Evolutionary conservation across 805 yeast species (phyloP), one percentile per base, ranked within the genome.

Genomic region (Starmerella bacillaris): DNA sequence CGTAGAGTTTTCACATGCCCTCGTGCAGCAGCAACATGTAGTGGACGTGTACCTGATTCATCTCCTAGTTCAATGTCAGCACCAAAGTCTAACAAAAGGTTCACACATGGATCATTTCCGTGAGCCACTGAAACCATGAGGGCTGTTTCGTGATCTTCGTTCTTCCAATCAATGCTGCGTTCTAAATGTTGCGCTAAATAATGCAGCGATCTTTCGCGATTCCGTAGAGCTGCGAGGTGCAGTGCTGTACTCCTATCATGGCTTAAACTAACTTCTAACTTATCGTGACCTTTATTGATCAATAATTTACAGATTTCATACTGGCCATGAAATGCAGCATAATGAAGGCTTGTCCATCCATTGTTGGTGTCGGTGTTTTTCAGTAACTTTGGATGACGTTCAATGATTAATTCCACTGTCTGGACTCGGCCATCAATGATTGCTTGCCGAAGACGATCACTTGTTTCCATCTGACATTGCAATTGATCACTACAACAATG

Each of bases 311-410:
- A 75, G 11, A 78, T 64, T 36, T 75, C 64, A 46, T 73, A 74
- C 41, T 74, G 65, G 29, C 92, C 89, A 48, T 75, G 58, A 47
- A 51, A 75, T 3, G 86, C 72, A 0, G 92, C 83, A 53, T 79
- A 78, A 52, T 80, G 94, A 31, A 80, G 58, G 26, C 77, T 73
- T 12, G 78, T 64, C 93, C 93, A 80, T 2, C 94, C 94, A 48
- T 74, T 71, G 17, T 50, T 21, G 4, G 82, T 68, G 49, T 82
- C 78, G 18, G 72, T 60, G 49, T 78, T 76, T 40, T 72, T 73
- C 42, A 80, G 52, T 27, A 78, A 60, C 21, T 70, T 74, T 0
- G 92, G 89, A 44, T 64, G 74, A 26, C 82, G 62, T 35, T 65
- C 61, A n/a, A 80, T 54, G 5, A 80, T 58, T 18, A 86, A 65